Conservation (phyloP, 306 rosid species). For the Quercus gilva region DNA sequence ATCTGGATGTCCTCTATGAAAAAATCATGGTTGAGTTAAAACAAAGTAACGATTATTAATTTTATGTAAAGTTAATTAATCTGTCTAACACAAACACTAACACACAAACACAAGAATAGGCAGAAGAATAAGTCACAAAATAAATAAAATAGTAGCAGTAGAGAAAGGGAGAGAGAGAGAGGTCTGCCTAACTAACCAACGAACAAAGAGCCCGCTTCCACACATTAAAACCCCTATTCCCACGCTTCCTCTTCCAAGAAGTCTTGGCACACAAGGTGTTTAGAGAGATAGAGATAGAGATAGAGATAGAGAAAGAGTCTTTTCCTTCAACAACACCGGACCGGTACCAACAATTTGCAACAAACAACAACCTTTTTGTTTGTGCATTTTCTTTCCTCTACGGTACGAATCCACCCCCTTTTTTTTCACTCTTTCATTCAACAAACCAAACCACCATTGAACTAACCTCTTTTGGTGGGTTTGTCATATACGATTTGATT, state of each 20-base stretch:
- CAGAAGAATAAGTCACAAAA: neutral
- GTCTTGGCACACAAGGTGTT: neutral
- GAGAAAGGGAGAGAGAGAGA: no score
- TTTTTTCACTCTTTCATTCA: neutral
- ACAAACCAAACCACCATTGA: neutral
- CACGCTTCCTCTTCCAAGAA: constrained; percentile 28
- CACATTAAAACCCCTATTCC: constrained; percentile 24
- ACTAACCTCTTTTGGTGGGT: neutral
- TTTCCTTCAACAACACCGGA: neutral
- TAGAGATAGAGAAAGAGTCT: neutral
- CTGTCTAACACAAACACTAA: no score
- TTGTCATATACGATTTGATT: neutral
- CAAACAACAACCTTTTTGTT: neutral
- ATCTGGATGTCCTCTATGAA: no score
- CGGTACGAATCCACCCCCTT: neutral
- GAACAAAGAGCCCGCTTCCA: constrained; percentile 24
- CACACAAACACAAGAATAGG: neutral
- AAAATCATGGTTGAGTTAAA: neutral
- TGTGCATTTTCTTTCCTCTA: neutral
- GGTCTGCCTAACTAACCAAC: no score
- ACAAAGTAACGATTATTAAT: neutral
- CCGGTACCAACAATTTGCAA: neutral
- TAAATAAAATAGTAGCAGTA: no score
- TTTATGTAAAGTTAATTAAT: no score
- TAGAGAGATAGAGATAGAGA: neutral